Evolutionary conservation across 1,284 basidiomycete species (phyloP), one percentile per base, ranked within the genome.

Genomic region (Leccinum subrobustum): DNA sequence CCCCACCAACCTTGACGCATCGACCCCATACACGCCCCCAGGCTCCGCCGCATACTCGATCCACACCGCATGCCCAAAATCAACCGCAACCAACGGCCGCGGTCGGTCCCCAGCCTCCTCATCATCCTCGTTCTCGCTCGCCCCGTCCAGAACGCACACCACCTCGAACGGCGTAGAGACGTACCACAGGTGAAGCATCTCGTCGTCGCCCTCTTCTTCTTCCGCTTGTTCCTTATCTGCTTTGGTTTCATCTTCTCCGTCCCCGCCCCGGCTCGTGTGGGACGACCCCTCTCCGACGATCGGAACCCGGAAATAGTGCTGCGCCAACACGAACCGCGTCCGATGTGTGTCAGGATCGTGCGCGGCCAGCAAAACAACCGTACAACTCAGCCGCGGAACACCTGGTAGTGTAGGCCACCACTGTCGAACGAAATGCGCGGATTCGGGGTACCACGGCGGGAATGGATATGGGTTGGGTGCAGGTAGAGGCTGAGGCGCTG

Each of bases 31-130:
- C 25, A 72, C 64, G 3, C 71, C 70, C 7, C 73, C 73, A 0
- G 73, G 68, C n/a, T 76, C 74, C 51, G 79, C 78, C 20, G 75
- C 69, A 68, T 84, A 84, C 68, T 89, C 88, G 54, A 90, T 79
- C 87, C 88, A 89, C 50, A 86, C 87, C 20, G 88, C 88, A 67
- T 88, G 87, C 35, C 88, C 88, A 73, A 90, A 90, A 72, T 90
- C 88, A n/a, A 90, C 87, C 0, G 88, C 88, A 25, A 90, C 83
- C 9, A 90, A 78, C 25, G 88, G 88, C 5, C 87, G 77, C 20
- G 83, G 83, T 2, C 85, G 78, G 44, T 84, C 83, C 6, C 65
- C 62, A 31, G 68, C 61, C 33, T 73, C 73, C 8, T 74, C 77
- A 0, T 73, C 73, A 27, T 76, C 76, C n/a, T 77, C 73, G 20